Evolutionary conservation across 2,329 filamentous ascomycete genomes (phyloP).

Genomic region (Monosporascus sp.): DNA sequence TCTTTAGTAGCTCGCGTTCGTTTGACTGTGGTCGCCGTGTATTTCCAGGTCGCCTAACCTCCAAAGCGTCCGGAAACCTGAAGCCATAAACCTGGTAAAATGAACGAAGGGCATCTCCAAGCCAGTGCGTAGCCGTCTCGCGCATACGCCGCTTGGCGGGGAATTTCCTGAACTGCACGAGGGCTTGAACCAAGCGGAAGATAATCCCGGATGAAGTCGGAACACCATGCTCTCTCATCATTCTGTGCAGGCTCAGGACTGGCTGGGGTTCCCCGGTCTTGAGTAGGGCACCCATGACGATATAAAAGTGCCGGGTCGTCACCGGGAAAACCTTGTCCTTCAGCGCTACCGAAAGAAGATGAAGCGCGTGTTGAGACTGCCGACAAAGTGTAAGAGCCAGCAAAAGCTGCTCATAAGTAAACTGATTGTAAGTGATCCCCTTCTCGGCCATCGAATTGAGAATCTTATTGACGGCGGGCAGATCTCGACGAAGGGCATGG

Average conservation of each 20-base stretch:
- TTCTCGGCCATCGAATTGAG: conserved; percentile 43
- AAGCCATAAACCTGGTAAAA: conserved; percentile 27
- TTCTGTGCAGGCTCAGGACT: conserved; percentile 34
- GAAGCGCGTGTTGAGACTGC: conserved; percentile 44
- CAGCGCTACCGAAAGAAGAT: conserved; percentile 39
- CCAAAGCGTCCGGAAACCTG: conserved; percentile 2
- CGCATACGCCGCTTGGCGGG: conserved; percentile 12
- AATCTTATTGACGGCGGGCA: conserved; percentile 42
- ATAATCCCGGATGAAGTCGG: conserved; percentile 37
- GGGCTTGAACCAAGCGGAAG: conserved; percentile 37
- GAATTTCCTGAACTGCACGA: conserved; percentile 29
- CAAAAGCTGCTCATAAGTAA: conserved; percentile 46
- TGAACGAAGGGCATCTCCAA: conserved; percentile 28
- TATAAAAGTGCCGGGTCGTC: conserved; percentile 42
- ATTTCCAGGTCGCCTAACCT: background rate
- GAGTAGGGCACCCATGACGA: conserved; percentile 48
- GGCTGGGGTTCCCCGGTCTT: conserved; percentile 37
- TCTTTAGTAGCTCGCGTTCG: conserved; percentile 10
- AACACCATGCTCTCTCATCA: conserved; percentile 38
- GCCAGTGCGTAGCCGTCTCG: conserved; percentile 16
- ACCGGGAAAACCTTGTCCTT: conserved; percentile 40
- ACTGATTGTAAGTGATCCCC: conserved; percentile 40
- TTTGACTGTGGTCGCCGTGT: background rate
- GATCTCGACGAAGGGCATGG: conserved; percentile 56
- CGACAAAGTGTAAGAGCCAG: conserved; percentile 42